These are phyloP conservation scores for Lachancea sp. DNA, from an alignment of 805 yeast genomes.

Conservation along the genomic window DNA sequence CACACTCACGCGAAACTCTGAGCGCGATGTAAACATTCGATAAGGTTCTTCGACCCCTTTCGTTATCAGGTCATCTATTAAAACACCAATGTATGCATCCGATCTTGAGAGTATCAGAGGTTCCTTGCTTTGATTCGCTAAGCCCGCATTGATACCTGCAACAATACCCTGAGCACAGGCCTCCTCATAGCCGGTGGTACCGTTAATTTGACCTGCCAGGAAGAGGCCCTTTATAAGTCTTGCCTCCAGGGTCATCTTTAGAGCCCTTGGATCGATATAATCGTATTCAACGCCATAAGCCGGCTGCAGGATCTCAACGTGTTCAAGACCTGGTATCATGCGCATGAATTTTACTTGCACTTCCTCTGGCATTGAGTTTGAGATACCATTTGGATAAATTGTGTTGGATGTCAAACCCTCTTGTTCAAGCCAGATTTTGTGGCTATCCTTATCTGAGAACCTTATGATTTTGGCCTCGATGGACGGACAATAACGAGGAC, in stretches of 20 bases:
- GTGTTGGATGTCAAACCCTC: slow-evolving; percentile 84
- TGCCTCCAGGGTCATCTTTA: slow-evolving; percentile 72
- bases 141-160: slow-evolving; percentile 94
- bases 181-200: slow-evolving; percentile 98
- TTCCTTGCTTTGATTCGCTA: slow-evolving; percentile 35
- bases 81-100: slow-evolving; percentile 87
- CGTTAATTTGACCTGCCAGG: slow-evolving; percentile 96
- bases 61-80: slow-evolving; percentile 88
- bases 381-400: slow-evolving; percentile 95
- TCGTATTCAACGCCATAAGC: slow-evolving; percentile 99
- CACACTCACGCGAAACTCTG: slow-evolving; percentile 85
- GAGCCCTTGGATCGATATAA: slow-evolving; percentile 88
- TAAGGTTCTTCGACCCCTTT: slow-evolving; percentile 97
- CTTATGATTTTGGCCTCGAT: slow-evolving; percentile 82
- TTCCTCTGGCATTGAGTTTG: slow-evolving; percentile 94
- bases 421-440: slow-evolving; percentile 92
- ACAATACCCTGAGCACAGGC: slow-evolving; percentile 95
- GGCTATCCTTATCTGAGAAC: slow-evolving; percentile 69
- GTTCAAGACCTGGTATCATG: slow-evolving; percentile 82
- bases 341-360: slow-evolving; percentile 70
- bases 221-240: slow-evolving; percentile 70
- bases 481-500: slow-evolving; percentile 97
- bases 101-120: slow-evolving; percentile 59
- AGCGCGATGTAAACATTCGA: slow-evolving; percentile 94
- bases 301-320: slow-evolving; percentile 83